Percentiles rank a stretch among this genome's conserved stretches.
These are phyloP conservation scores for Hyphopichia homilentoma DNA, from an alignment of 805 yeast genomes.

Conservation along the genomic window DNA sequence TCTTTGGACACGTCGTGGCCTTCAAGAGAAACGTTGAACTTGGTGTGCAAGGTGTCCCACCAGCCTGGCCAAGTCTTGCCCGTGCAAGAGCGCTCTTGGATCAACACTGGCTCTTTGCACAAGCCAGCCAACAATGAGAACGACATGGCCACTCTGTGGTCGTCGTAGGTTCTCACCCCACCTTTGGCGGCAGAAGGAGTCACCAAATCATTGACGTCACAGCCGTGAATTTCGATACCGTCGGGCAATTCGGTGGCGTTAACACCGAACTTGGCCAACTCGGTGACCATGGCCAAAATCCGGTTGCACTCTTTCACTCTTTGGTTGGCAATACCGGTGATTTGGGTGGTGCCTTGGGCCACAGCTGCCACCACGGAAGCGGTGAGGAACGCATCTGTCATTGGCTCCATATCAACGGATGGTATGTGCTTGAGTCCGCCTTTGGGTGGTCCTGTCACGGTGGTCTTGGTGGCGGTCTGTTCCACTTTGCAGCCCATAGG, in stretches of 20 bases:
- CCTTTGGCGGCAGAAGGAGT: conserved; percentile 48
- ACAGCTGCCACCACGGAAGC: conserved; percentile 97
- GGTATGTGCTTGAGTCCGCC: conserved; percentile 68
- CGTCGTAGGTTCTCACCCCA: conserved; percentile 82
- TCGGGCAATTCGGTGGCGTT: conserved; percentile 80
- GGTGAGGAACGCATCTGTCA: conserved; percentile 98
- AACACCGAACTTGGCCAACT: conserved; percentile 89
- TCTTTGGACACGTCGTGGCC: conserved; percentile 58
- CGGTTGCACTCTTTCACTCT: conserved; percentile 97
- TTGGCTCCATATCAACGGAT: conserved; percentile 95
- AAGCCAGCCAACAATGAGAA: conserved; percentile 84
- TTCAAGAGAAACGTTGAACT: conserved; percentile 59
- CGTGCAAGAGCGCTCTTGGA: conserved; percentile 87
- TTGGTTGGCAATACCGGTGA: conserved; percentile 96
- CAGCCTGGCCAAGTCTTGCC: conserved; percentile 99
- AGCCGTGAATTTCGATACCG: conserved; percentile 85
- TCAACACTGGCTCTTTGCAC: conserved; percentile 56
- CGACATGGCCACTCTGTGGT: conserved; percentile 98
- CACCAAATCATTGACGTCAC: conserved; percentile 45
- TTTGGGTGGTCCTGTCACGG: conserved; percentile 82
- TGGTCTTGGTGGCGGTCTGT: conserved; percentile 82
- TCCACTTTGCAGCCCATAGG: conserved; percentile 94
- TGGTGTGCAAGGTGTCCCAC: conserved; percentile 90
- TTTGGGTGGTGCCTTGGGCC: conserved; percentile 53
- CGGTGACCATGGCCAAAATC: conserved; percentile 89